These are phyloP conservation scores for Sarocladium kiliense DNA, from an alignment of 2,329 filamentous ascomycete genomes.

Conservation along the genomic window DNA sequence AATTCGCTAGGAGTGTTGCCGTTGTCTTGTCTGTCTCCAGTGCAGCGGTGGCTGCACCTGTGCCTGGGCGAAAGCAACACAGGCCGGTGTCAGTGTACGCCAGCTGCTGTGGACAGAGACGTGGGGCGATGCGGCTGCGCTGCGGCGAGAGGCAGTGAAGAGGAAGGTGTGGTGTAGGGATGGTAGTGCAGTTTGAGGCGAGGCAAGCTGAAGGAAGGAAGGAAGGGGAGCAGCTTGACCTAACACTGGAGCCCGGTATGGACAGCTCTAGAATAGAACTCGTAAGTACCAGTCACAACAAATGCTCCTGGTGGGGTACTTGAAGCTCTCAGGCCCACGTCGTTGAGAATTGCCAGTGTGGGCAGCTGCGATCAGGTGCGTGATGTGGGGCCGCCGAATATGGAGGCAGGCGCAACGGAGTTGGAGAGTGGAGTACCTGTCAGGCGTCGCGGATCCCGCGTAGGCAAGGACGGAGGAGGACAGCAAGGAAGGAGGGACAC, in stretches of 20 bases:
- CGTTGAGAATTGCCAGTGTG: slow-evolving; percentile 5
- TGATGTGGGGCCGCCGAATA: neutral
- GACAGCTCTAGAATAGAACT: no score
- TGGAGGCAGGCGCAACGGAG: neutral
- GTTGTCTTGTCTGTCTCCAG: no score
- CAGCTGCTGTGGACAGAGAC: neutral
- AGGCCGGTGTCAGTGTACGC: no score
- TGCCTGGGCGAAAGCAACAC: no score
- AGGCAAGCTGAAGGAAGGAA: neutral
- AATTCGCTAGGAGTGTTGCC: no score
- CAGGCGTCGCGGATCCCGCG: no score
- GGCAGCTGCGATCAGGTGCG: neutral
- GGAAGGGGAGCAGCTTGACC: neutral
- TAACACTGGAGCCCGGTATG: no score
- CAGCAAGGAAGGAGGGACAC: neutral
- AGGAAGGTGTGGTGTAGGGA: neutral
- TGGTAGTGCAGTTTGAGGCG: neutral
- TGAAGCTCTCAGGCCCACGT: neutral
- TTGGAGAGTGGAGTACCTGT: neutral
- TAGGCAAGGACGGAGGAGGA: no score
- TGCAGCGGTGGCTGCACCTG: no score
- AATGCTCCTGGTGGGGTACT: neutral
- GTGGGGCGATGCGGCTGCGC: neutral
- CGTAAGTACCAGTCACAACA: neutral
- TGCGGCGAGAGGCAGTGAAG: neutral